Evolutionary conservation across 106 monocot species (phyloP).

Genomic region (Allium sativum): DNA sequence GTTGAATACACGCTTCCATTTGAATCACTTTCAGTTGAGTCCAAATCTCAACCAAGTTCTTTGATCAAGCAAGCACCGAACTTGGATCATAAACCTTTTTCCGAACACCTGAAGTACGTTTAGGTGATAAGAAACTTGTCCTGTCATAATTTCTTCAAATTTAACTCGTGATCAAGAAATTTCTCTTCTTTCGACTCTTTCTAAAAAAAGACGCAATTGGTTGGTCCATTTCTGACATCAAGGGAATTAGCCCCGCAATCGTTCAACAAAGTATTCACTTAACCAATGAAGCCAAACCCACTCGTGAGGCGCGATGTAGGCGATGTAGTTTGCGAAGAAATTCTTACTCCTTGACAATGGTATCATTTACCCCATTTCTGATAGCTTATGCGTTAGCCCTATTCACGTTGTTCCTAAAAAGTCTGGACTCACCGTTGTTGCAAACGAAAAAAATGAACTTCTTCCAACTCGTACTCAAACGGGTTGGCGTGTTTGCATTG

Average conservation of each 20-base stretch:
- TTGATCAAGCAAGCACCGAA: too few relatives aligned
- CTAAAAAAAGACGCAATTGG: too few relatives aligned
- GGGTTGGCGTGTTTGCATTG: constrained; percentile 1
- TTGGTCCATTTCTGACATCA: background rate
- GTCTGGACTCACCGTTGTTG: background rate
- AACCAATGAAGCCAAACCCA: background rate
- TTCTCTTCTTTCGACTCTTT: too few relatives aligned
- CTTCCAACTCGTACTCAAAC: background rate
- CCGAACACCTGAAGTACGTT: too few relatives aligned
- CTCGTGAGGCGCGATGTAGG: background rate
- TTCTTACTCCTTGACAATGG: background rate
- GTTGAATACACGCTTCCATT: too few relatives aligned
- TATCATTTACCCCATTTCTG: background rate
- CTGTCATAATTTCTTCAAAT: too few relatives aligned
- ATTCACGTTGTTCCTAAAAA: background rate
- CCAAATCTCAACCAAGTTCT: too few relatives aligned
- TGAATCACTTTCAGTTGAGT: too few relatives aligned
- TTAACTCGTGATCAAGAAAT: too few relatives aligned
- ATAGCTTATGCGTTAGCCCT: background rate
- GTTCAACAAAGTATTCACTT: background rate
- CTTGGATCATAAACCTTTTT: too few relatives aligned
- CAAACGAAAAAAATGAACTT: background rate
- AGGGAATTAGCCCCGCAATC: background rate
- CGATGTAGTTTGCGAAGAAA: background rate
- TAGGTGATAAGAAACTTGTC: too few relatives aligned